Base-by-base conservation (phyloP, 208 protist species). In the Crithidia sp. region DNA sequence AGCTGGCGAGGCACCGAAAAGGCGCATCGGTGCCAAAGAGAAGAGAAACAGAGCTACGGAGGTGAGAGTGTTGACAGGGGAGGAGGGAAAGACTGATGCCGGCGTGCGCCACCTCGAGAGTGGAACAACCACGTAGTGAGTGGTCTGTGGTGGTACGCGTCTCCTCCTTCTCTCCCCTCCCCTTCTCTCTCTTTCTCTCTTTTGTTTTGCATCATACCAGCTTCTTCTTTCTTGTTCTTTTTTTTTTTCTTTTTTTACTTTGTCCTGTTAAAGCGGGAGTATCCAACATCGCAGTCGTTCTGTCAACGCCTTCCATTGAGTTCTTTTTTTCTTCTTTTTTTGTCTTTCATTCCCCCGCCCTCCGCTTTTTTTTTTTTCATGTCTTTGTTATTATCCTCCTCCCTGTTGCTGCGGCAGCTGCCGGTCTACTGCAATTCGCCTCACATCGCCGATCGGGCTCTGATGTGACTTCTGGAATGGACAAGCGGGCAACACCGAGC, bases 241-340 rank as follows among this genome's bases (percentile, higher is more conserved):
- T 41, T 28, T 28, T 44, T 45, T 37, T 7, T 43, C 36, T 56
- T 39, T 40, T 43, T 49, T 12, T 52, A 45, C 41, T 5, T 44
- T 28, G 28, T 49, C 45, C 45, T 13, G 45, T 7, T 2, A 49
- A 49, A 49, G 12, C 45, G 45, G 9, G 45, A 14, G 28, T 28
- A 28, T 28, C 28, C 28, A 28, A 28, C 28, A 28, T 49, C 45
- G 45, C 50, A 17, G 8, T 55, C 50, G 14, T 55, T 17, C 2
- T 17, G 8, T 14, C 7, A 7, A 17, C 50, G 8, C 50, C 6
- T 14, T 55, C 16, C n/a, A 5, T 55, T 17, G 8, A 17, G 50
- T 55, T 17, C 28, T 28, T 55, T 55, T 55, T 17, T 59, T 65
- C 69, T 61, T 16, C 43, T 58, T 59, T 47, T 52, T 74, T 58